These are phyloP conservation scores for Pisolithus sp. DNA, from an alignment of 768 basidiomycete species.

Conservation along the genomic window DNA sequence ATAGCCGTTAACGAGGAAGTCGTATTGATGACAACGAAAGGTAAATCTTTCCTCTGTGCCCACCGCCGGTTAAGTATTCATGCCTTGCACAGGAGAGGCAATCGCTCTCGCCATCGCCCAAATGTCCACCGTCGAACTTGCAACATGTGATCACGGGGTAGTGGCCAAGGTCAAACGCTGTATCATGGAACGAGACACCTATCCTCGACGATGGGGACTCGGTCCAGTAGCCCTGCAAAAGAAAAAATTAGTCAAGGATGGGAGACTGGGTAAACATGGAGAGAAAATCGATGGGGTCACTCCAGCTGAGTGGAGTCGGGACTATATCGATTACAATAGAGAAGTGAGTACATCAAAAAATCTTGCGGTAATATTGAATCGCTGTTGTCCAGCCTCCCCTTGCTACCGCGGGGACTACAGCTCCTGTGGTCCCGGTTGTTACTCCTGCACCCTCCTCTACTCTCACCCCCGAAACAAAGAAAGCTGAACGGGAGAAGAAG, in stretches of 20 bases:
- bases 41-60: slow-evolving; percentile 29
- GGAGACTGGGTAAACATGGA: slow-evolving; percentile 92
- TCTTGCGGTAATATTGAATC: slow-evolving; percentile 3
- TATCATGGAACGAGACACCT: slow-evolving; percentile 99
- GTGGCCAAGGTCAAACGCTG: slow-evolving; percentile 99
- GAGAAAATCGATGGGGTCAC: slow-evolving; percentile 84
- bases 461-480: slow-evolving; percentile 30
- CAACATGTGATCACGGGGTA: slow-evolving; percentile 97
- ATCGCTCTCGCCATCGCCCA: slow-evolving; percentile 93
- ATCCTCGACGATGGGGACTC: slow-evolving; percentile 96
- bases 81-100: slow-evolving; percentile 59
- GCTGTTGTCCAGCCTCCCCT: slow-evolving; percentile 34
- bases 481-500: slow-evolving; percentile 73
- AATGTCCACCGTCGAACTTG: slow-evolving; percentile 98
- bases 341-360: slow-evolving; percentile 37
- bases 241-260: slow-evolving; percentile 98
- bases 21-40: slow-evolving; percentile 98
- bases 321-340: slow-evolving; percentile 90
- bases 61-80: neutral
- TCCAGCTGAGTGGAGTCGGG: slow-evolving; percentile 84
- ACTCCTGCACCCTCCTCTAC: slow-evolving; percentile 27
- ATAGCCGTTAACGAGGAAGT: slow-evolving; percentile 94
- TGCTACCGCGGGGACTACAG: slow-evolving; percentile 21
- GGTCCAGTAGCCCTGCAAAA: slow-evolving; percentile 97
- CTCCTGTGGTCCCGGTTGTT: slow-evolving; percentile 16